Evolutionary conservation across 2,329 filamentous ascomycete species (phyloP).

Genomic region (Rhynchosporium graminicola): DNA sequence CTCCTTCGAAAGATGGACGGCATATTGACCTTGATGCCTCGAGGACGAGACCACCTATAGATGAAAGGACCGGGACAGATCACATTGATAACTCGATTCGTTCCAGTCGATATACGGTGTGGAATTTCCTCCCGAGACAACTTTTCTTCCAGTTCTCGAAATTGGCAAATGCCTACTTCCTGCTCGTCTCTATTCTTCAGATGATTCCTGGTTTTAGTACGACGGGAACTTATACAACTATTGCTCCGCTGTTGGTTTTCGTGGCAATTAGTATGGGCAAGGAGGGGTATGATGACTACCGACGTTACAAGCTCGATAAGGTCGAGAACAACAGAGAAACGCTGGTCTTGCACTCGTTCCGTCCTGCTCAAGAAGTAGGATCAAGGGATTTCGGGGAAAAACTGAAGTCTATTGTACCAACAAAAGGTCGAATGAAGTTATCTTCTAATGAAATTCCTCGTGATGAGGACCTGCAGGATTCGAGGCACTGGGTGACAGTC

Average conservation of each 20-base stretch:
- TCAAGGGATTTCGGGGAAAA: conserved; percentile 13
- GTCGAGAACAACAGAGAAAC: conserved; percentile 75
- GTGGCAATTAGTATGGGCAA: conserved; percentile 87
- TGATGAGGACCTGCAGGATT: conserved; percentile 8
- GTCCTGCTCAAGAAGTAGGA: conserved; percentile 11
- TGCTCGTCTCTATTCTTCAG: conserved; percentile 83
- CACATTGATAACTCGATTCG: conserved; percentile 84
- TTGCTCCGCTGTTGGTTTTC: conserved; percentile 79
- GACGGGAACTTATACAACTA: conserved; percentile 85
- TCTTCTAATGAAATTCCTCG: conserved; percentile 1
- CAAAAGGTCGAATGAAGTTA: not conserved
- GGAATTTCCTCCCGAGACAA: conserved; percentile 86
- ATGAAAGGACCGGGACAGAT: conserved; percentile 74
- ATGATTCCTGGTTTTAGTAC: conserved; percentile 92
- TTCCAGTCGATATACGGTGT: conserved; percentile 84
- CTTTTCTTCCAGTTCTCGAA: conserved; percentile 91
- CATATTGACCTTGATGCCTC: conserved; percentile 71
- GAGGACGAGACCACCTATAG: conserved; percentile 58
- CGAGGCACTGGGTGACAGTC: conserved; percentile 47
- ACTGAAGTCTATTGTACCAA: conserved; percentile 8
- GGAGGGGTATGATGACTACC: conserved; percentile 87
- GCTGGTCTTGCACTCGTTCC: conserved; percentile 32
- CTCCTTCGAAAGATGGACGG: conserved; percentile 76
- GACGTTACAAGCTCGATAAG: conserved; percentile 81
- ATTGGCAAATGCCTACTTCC: conserved; percentile 92